Evolutionary conservation across 441 rosid species (phyloP), one percentile per base, ranked within the genome.

Genomic region (Euphorbia celastroides): DNA sequence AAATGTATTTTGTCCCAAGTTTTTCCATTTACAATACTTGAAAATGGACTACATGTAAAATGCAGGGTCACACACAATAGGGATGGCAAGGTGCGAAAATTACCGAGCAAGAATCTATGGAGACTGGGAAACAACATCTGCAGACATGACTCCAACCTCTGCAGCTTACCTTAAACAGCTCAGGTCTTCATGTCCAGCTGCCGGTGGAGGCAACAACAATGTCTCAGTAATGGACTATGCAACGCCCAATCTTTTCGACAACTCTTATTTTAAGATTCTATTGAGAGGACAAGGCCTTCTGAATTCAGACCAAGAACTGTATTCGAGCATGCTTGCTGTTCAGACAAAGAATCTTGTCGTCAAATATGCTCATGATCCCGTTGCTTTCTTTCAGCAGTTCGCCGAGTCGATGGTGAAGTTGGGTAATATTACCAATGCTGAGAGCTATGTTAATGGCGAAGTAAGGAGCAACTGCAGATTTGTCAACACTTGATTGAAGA

Each of bases 51-150:
- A 20, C 2, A 2, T 0, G 25, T 54, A 2, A 23, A 11, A 22
- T 48, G 54, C 78, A 86, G 98, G 98, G 23, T 88, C 95, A 3
- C 98, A 93, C 79, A 89, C 95, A 1, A 67, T 89, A 74, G 97
- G 97, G 51, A 84, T 79, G 83, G 99, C 98, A 36, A 80, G 87
- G 38, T 93, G 98, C 73, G 57, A 80, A 6, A 82, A 82, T 0
- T 91, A 85, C 27, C 79, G 79, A 31, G 67, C 80, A 7, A 82
- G 95, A 68, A 78, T 91, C 34, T 74, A 74, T 19, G 84, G 86
- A 10, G 75, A 76, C 41, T 87, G 77, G 5, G 75, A 78, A 67
- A 28, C 67, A 54, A 86, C 92, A 13, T 77, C 84, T 16, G 75
- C 84, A 0, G 74, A 77, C 3, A 73, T 77, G 65, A 70, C 74